Base-by-base conservation (phyloP, 2,329 filamentous ascomycete genomes). In the Xylariaceae sp. region DNA sequence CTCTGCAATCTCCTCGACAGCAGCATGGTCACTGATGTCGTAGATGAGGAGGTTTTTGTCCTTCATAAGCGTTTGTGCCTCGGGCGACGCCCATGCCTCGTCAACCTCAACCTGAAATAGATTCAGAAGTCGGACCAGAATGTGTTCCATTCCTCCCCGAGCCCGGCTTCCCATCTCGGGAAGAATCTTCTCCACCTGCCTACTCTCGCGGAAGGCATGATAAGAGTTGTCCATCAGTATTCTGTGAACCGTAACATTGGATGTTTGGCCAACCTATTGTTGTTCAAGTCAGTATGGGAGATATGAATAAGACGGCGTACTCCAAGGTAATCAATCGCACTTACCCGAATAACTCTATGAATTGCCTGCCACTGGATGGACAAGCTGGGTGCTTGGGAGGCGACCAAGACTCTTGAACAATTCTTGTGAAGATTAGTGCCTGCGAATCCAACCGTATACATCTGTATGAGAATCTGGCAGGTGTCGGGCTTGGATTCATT, bases 391-490 rank as follows among this genome's bases (percentile, higher is more conserved):
- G 51, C 42, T 23, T 53, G 50, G 3, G 50, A 40, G 9, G 50
- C 46, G 4, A 55, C 41, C 2, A 55, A 19, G 4, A 53, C 52
- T 13, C 41, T 46, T 1, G 46, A 44, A 19, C 52, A 55, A 17
- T 30, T 49, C 24, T 48, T 46, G 22, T 55, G 52, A 14, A 54
- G 32, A 26, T 53, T 55, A 0, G 47, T 47, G 1, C 51, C 51
- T 0, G 49, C 50, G 19, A 51, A 52, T 0, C 45, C 46, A n/a
- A 55, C 52, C 1, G 36, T 46, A 33, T 53, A 53, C 39, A 52
- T 42, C 35, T 54, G 52, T 5, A 55, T 53, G 13, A 55, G n/a
- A 2, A 55, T 41, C 15, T 55, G 51, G 33, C 47, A 52, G 2
- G 49, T 50, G 2, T 41, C 15, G 3, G 35, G 15, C 0, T 19